A percentile compares a stretch with the other conserved stretches of the same genome.
These are phyloP conservation scores for Breviolum minutum DNA, from an alignment of 73 alveolate species.

Conservation along the genomic window DNA sequence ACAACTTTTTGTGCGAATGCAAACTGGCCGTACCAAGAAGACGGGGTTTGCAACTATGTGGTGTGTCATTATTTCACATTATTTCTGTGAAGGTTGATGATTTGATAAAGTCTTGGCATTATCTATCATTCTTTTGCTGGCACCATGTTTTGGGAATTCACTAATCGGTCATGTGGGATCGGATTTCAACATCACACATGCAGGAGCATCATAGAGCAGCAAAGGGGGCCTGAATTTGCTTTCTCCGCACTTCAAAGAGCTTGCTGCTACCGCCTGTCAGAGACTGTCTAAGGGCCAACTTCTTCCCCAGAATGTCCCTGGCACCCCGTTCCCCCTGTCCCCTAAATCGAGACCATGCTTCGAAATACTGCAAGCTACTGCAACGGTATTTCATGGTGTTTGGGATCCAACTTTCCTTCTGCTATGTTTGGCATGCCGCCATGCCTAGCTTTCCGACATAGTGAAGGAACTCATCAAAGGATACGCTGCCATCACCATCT, in stretches of 20 bases:
- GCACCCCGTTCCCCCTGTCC: no score
- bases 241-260: slow-evolving; percentile 74
- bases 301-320: not conserved
- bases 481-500: slow-evolving; percentile 75
- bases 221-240: slow-evolving; percentile 62
- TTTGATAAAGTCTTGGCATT: not conserved
- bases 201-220: no score
- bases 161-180: no score
- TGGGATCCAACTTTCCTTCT: not conserved
- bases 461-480: slow-evolving; percentile 92
- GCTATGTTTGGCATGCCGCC: not conserved
- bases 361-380: not conserved
- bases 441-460: slow-evolving; percentile 74
- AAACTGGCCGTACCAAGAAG: no score
- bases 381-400: not conserved
- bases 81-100: not conserved
- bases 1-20: no score
- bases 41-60: no score
- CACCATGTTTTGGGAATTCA: no score
- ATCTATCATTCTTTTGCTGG: not conserved
- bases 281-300: not conserved
- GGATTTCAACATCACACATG: no score
- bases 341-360: not conserved
- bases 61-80: no score
- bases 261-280: slow-evolving; percentile 67